Evolutionary conservation across 1,139 yeast genomes (phyloP).

Genomic region (Kurtzmaniella natalensis): DNA sequence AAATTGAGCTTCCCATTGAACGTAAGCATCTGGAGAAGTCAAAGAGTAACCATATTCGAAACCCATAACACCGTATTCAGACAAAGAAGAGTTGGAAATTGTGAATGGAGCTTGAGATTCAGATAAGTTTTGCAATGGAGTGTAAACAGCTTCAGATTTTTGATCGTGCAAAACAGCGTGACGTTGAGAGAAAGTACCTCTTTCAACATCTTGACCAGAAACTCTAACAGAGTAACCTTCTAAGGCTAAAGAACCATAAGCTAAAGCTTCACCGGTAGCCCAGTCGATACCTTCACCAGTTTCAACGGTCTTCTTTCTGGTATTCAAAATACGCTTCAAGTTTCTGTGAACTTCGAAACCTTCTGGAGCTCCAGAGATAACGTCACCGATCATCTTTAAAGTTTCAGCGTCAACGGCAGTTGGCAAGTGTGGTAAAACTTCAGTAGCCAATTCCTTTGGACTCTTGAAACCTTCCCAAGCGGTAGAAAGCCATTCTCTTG

Average conservation of each 20-base stretch:
- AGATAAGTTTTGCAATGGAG: conserved; percentile 77
- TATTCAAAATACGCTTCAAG: conserved; percentile 87
- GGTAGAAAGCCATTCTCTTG: conserved; percentile 97
- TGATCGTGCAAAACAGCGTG: conserved; percentile 98
- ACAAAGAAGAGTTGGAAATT: conserved; percentile 92
- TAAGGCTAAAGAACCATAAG: conserved; percentile 84
- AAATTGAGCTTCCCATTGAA: conserved; percentile 99
- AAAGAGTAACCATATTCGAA: conserved; percentile 98
- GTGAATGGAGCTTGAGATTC: conserved; percentile 84
- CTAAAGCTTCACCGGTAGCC: conserved; percentile 99
- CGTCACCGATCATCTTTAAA: conserved; percentile 74
- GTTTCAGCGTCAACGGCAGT: conserved; percentile 77
- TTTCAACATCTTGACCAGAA: conserved; percentile 99
- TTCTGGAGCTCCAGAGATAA: conserved; percentile 80
- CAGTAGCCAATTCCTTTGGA: conserved; percentile 94
- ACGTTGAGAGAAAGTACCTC: conserved; percentile 99
- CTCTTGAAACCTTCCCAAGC: conserved; percentile 99
- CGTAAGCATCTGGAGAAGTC: conserved; percentile 92
- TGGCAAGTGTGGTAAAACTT: conserved; percentile 92
- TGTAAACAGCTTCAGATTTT: conserved; percentile 72
- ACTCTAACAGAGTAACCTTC: conserved; percentile 98
- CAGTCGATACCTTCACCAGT: conserved; percentile 95
- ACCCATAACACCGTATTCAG: conserved; percentile 99
- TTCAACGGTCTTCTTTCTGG: conserved; percentile 83
- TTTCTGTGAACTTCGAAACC: conserved; percentile 91